A percentile compares a stretch with the other conserved stretches of the same genome.
Evolutionary conservation across 129 eudicot genomes (phyloP).

Genomic region (Artemisia argyi): DNA sequence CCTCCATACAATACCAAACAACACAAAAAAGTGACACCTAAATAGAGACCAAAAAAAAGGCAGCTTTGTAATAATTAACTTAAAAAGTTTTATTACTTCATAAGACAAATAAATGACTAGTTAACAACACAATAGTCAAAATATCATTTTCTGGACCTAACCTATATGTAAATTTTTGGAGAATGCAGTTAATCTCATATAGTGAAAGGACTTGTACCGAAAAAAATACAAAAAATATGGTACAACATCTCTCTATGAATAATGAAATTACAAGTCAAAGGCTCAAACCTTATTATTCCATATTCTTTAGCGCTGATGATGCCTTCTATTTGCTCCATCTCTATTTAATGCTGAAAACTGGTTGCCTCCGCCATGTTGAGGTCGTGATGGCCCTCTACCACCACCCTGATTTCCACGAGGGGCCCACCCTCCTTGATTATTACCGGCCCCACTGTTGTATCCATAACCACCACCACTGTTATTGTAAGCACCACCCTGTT

Average conservation of each 20-base stretch:
- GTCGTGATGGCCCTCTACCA: slow-evolving; percentile 42
- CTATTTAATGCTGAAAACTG: slow-evolving; percentile 69
- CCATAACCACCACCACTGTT: slow-evolving; percentile 24
- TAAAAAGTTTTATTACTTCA: neutral
- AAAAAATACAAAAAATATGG: slow-evolving; percentile 15
- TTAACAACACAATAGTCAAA: slow-evolving; percentile 23
- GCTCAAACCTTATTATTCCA: neutral
- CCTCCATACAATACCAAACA: no score
- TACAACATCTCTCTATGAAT: slow-evolving; percentile 18
- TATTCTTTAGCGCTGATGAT: slow-evolving; percentile 43
- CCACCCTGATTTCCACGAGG: slow-evolving; percentile 43
- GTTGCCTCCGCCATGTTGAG: slow-evolving; percentile 62
- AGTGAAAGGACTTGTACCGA: slow-evolving; percentile 4
- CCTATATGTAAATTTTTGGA: slow-evolving; percentile 21
- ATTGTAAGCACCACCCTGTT: slow-evolving; percentile 29
- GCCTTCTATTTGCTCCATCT: slow-evolving; percentile 29
- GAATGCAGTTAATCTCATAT: slow-evolving; percentile 6
- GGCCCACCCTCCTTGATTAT: slow-evolving; percentile 41
- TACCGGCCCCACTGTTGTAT: slow-evolving; percentile 13
- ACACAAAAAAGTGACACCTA: no score
- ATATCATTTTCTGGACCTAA: slow-evolving; percentile 14
- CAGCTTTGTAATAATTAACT: no score
- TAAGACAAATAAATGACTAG: slow-evolving; percentile 6
- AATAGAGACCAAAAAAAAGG: no score
- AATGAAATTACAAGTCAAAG: neutral